Evolutionary conservation across 768 basidiomycete genomes (phyloP).

Genomic region (Mycena olivaceomarginata): DNA sequence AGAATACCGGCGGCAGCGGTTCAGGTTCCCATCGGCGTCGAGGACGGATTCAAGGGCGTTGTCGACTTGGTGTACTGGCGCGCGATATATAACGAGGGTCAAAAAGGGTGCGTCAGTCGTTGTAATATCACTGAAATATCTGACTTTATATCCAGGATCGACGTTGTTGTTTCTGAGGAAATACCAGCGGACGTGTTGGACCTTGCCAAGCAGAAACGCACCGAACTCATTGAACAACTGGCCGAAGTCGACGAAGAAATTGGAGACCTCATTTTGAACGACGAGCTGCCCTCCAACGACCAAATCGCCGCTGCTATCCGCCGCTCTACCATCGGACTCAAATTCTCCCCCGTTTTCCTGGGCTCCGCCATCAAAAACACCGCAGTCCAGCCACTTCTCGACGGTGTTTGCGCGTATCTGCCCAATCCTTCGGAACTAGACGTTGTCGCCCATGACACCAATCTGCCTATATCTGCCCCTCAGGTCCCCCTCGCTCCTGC

Average conservation of each 20-base stretch:
- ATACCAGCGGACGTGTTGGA: slow-evolving; percentile 87
- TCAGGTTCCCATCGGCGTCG: slow-evolving; percentile 95
- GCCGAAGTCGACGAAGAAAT: slow-evolving; percentile 98
- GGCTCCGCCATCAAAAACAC: slow-evolving; percentile 99
- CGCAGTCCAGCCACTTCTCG: slow-evolving; percentile 93
- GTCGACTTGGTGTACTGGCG: slow-evolving; percentile 97
- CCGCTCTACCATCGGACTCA: slow-evolving; percentile 90
- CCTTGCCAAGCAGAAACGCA: slow-evolving; percentile 88
- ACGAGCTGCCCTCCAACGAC: slow-evolving; percentile 81
- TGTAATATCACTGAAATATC: slow-evolving; percentile 15
- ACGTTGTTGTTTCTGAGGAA: slow-evolving; percentile 89
- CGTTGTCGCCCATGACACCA: slow-evolving; percentile 89
- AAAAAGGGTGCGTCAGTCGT: slow-evolving; percentile 87
- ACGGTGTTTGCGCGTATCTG: slow-evolving; percentile 97
- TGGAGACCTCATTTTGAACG: slow-evolving; percentile 93
- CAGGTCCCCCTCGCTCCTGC: slow-evolving; percentile 89
- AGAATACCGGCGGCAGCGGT: slow-evolving; percentile 95
- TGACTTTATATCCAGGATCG: slow-evolving; percentile 66
- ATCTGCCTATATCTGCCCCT: slow-evolving; percentile 77
- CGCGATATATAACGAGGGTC: slow-evolving; percentile 94
- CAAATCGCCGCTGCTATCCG: slow-evolving; percentile 92
- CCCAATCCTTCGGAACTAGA: slow-evolving; percentile 90
- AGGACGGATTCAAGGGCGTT: slow-evolving; percentile 92
- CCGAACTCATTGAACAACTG: slow-evolving; percentile 94
- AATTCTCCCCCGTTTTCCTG: slow-evolving; percentile 97